Base-by-base conservation (phyloP, 331 rosid genomes). In the Telfairia occidentalis region DNA sequence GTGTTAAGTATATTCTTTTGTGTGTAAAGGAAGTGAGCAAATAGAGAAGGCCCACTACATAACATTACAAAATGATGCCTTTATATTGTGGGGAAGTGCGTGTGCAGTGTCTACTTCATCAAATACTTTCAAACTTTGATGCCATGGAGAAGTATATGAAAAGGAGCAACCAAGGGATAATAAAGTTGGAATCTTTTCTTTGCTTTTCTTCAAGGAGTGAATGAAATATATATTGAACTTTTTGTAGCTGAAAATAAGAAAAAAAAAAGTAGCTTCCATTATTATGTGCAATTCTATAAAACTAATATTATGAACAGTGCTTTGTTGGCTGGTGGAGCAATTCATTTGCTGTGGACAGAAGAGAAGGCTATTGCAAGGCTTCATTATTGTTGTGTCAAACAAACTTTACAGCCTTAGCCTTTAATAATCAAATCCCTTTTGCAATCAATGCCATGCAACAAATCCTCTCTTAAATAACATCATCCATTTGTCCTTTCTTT, bases 1-100 rank as follows among this genome's bases (percentile, higher is more conserved):
- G 21, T 69, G 50, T 43, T 40, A 0, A 24, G 58, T 42, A 67
- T 67, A 70, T 70, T 43, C 54, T 43, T 43, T 45, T 8, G 29
- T 71, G 29, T 71, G 59, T 71, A 10, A 34, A 52, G 76, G 63
- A 72, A 72, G 59, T 50, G 76, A 46, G 61, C n/a, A 72, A 72
- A 63, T n/a, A 32, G 21, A 64, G 19, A 50, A 72, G 46, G 76
- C 32, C 76, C 76, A 72, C 76, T 32, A 9, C 57, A 24, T 45
- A 13, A 69, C 26, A 45, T 24, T 45, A 70, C 75, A 70, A 70
- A 70, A 15, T 24, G 42, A 29, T 48, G 40, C 5, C 61, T 71
- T 71, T 71, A 71, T 30, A 29, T 9, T 71, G 59, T 19, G 21
- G 32, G 2, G n/a, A 1, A 46, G n/a, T 6, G 16, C 0, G 3